Conservation (phyloP, 352 stramenopile genomes). For the Pilasporangium apinafurcum region DNA sequence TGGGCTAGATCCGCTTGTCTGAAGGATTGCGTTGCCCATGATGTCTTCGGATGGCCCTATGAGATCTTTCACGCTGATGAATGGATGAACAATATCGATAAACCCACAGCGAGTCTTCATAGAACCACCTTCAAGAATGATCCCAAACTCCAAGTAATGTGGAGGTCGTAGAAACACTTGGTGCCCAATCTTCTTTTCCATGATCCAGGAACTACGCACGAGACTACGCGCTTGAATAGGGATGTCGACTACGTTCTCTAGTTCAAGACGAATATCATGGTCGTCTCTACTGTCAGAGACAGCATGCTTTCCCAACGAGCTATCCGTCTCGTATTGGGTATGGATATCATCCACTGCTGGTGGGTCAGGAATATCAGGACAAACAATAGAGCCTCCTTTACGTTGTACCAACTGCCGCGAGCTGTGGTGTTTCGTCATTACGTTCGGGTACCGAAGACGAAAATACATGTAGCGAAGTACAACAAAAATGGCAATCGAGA, state of each 20-base stretch:
- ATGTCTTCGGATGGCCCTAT: neutral
- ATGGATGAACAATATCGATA: constrained; percentile 29
- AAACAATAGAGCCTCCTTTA: constrained; percentile 3
- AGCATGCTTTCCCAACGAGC: constrained; percentile 9
- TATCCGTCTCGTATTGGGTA: constrained; percentile 8
- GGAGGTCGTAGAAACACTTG: constrained; percentile 12
- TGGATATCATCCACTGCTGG: constrained; percentile 4
- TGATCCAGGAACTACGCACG: constrained; percentile 13
- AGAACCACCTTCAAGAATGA: constrained; percentile 13
- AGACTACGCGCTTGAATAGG: constrained; percentile 22
- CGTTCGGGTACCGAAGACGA: constrained; percentile 2
- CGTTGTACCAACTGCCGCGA: neutral
- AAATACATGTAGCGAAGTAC: constrained; percentile 14
- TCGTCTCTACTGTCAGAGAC: neutral
- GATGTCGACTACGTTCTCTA: constrained; percentile 17
- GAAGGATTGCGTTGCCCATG: neutral
- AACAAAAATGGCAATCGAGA: constrained; percentile 11
- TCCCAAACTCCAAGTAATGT: constrained; percentile 17
- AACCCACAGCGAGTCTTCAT: constrained; percentile 39
- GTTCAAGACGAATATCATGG: constrained; percentile 7
- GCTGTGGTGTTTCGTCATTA: constrained; percentile 4
- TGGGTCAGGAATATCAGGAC: constrained; percentile 4
- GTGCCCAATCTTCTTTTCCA: constrained; percentile 9
- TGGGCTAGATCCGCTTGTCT: neutral
- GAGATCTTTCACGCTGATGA: constrained; percentile 15